Conservation (phyloP, 495 filamentous ascomycete species). For the Lindgomyces ingoldianus region DNA sequence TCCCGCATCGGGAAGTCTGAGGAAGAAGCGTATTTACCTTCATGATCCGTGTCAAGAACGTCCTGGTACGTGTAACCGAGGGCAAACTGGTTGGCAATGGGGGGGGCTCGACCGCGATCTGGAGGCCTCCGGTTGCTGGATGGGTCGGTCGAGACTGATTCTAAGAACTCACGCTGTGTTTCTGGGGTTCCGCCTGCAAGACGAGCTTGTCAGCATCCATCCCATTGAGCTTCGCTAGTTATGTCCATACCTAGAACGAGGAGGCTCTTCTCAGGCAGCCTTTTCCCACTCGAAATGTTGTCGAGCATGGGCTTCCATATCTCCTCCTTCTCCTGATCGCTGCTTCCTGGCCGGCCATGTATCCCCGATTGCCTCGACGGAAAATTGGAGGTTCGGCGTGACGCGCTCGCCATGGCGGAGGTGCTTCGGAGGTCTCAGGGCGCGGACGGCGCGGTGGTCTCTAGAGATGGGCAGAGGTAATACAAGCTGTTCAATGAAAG, state of each 20-base stretch:
- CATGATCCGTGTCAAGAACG: constrained; percentile 90
- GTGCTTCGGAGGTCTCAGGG: constrained; percentile 17
- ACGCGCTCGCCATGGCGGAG: constrained; percentile 29
- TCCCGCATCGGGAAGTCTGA: not conserved
- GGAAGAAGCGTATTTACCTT: constrained; percentile 58
- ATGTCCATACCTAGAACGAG: constrained; percentile 68
- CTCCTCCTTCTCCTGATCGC: constrained; percentile 79
- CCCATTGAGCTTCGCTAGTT: not conserved
- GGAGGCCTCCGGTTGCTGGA: constrained; percentile 54
- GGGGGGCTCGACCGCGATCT: constrained; percentile 60
- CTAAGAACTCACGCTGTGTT: constrained; percentile 86
- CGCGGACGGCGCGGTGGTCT: not conserved
- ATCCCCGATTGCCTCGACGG: not conserved
- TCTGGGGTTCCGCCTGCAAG: constrained; percentile 77
- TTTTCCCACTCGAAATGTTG: constrained; percentile 83
- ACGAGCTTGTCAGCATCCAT: constrained; percentile 3
- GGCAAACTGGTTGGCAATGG: constrained; percentile 89
- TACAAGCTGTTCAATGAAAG: too few relatives aligned
- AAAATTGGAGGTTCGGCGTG: constrained; percentile 30
- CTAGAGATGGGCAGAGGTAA: not conserved
- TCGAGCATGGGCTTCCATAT: constrained; percentile 96
- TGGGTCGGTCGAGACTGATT: constrained; percentile 69
- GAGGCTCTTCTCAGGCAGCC: constrained; percentile 88
- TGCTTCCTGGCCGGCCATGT: constrained; percentile 43
- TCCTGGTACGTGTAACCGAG: constrained; percentile 95